Conservation (phyloP, 2,329 filamentous ascomycete species). For the Alternaria dauci region DNA sequence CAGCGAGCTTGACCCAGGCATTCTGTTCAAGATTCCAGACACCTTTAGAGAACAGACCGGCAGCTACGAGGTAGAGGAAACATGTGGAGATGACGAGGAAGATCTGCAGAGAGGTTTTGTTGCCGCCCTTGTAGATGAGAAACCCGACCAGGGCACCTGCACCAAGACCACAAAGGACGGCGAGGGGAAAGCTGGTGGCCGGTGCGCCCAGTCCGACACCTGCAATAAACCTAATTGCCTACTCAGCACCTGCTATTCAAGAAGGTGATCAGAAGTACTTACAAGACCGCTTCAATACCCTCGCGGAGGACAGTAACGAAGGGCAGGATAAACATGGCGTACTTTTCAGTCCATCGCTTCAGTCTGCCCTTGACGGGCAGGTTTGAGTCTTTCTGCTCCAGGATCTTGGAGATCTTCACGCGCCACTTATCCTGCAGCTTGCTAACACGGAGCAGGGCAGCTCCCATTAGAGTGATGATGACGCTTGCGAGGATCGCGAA, state of each 20-base stretch:
- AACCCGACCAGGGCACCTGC: constrained; percentile 75
- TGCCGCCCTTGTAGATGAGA: constrained; percentile 78
- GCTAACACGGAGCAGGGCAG: constrained; percentile 78
- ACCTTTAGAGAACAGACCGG: constrained; percentile 79
- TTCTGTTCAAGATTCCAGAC: constrained; percentile 79
- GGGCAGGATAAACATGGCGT: constrained; percentile 85
- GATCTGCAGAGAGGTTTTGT: constrained; percentile 71
- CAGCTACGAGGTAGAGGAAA: constrained; percentile 83
- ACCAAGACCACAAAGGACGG: constrained; percentile 74
- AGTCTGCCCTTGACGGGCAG: constrained; percentile 57
- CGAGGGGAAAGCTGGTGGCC: constrained; percentile 77
- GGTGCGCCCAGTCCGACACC: constrained; percentile 81
- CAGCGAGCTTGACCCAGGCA: constrained; percentile 70
- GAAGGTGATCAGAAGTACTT: constrained; percentile 11
- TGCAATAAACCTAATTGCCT: constrained; percentile 70
- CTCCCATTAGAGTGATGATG: constrained; percentile 84
- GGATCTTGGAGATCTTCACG: constrained; percentile 76
- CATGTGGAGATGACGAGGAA: constrained; percentile 86
- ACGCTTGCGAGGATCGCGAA: constrained; percentile 78
- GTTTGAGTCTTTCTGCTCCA: constrained; percentile 63
- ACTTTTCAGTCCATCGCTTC: constrained; percentile 75
- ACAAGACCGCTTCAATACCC: constrained; percentile 82
- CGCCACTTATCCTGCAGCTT: constrained; percentile 90
- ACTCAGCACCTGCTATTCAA: background rate
- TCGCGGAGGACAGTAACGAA: constrained; percentile 89